Evolutionary conservation across 176 grass and related monocot species (phyloP), one percentile per base, ranked within the genome.

Genomic region (Poa annua): DNA sequence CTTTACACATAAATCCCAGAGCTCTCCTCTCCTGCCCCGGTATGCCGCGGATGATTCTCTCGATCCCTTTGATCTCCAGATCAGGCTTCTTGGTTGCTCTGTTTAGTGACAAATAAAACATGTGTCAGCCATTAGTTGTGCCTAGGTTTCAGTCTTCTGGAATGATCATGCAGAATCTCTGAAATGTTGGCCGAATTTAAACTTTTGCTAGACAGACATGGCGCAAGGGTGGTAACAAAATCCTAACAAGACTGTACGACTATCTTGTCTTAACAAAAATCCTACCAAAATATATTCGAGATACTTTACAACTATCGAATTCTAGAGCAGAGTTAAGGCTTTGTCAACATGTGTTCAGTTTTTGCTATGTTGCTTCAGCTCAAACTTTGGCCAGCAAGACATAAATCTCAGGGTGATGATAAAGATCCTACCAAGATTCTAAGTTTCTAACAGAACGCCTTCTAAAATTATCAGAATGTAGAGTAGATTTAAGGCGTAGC

Each of bases 1-100:
- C 91, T 88, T 95, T 98, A 72, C 96, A 98, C 85, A 93, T 85
- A 69, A 90, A 93, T 44, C 92, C 92, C 6, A 98, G 67, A 35
- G 41, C 14, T 33, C 85, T 49, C 78, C 92, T 91, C 51, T 95
- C 91, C 24, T 47, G 53, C 42, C 83, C 50, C 3, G 89, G 82
- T 38, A 95, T 93, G 81, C 55, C 49, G 71, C 86, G 81, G 69
- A 95, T 93, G 34, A 86, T 67, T 79, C 76, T 84, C 29, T 86
- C 92, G 5, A 91, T 80, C 50, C 87, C 89, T 8, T 38, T 33
- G 3, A 14, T 16, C 36, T 86, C 80, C 8, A 11, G 44, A 72
- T 86, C 85, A 60, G 72, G 8, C 55, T 87, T 74, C 53, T 74
- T 83, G 21, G 45, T 22, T 49, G 83, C 80, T 25, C 87, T 87